Conservation (phyloP, 164 flowering plant species). For the grape (Vitis vinifera) region DNA sequence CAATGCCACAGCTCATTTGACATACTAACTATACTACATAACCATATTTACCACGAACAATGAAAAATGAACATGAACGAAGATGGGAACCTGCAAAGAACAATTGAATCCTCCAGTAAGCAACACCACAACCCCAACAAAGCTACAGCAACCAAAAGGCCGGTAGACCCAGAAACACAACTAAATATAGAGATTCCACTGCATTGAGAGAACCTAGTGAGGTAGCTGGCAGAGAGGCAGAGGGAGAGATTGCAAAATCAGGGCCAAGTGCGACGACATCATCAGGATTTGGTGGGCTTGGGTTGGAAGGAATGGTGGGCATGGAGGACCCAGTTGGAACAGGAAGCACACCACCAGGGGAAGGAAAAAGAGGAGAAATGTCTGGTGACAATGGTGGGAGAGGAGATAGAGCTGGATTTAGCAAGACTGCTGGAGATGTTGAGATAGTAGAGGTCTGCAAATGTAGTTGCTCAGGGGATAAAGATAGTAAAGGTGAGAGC, state of each 20-base stretch:
- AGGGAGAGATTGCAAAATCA: slow-evolving; percentile 37
- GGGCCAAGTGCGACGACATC: slow-evolving; percentile 29
- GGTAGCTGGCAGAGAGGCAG: slow-evolving; percentile 21
- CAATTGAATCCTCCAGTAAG: neutral
- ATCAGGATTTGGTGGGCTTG: slow-evolving; percentile 53
- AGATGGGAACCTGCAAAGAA: neutral
- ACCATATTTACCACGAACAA: too few species aligned
- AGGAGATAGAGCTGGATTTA: slow-evolving; percentile 26
- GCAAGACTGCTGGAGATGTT: slow-evolving; percentile 37
- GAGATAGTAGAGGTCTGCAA: slow-evolving; percentile 26
- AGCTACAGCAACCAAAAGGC: slow-evolving; percentile 13
- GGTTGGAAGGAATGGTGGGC: slow-evolving; percentile 54
- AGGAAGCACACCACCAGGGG: slow-evolving; percentile 34
- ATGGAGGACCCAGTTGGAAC: slow-evolving; percentile 30
- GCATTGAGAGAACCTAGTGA: slow-evolving; percentile 18
- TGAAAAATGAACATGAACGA: too few species aligned
- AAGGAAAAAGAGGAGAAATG: slow-evolving; percentile 51
- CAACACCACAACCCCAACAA: slow-evolving; percentile 3
- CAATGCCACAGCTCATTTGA: too few species aligned
- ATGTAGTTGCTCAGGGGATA: slow-evolving; percentile 6
- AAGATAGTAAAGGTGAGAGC: slow-evolving; percentile 21
- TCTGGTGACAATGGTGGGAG: slow-evolving; percentile 46
- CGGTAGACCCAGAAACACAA: slow-evolving; percentile 8
- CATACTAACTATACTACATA: too few species aligned
- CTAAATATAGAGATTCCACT: slow-evolving; percentile 1